Percentiles rank a stretch among this genome's conserved stretches.
These are phyloP conservation scores for Ilyonectria mors-panacis DNA, from an alignment of 2,329 filamentous ascomycete species.

Conservation along the genomic window DNA sequence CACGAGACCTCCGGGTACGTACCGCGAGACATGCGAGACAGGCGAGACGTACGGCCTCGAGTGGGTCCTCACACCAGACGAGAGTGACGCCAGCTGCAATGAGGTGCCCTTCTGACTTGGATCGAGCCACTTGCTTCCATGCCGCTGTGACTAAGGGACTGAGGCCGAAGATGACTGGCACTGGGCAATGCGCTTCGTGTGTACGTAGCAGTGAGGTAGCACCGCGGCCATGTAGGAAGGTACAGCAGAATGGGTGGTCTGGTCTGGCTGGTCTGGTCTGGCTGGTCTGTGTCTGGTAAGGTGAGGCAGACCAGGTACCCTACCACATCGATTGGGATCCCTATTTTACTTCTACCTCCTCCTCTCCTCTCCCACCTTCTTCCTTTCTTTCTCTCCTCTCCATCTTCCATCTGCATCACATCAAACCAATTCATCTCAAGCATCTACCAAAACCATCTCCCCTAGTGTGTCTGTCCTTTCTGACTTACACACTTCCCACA, in stretches of 20 bases:
- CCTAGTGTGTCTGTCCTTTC: conserved; percentile 32
- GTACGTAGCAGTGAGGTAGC: not conserved
- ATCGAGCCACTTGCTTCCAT: conserved; percentile 36
- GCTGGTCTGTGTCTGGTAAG: not conserved
- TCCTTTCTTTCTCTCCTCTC: conserved; percentile 43
- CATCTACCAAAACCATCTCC: conserved; percentile 28
- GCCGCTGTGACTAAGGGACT: conserved; percentile 15
- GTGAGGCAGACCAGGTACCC: conserved; percentile 18
- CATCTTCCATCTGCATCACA: conserved; percentile 41
- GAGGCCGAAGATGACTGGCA: conserved; percentile 9
- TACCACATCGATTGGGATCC: conserved; percentile 28
- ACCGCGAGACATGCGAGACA: conserved; percentile 29
- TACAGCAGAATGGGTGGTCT: not conserved
- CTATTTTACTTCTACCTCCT: conserved; percentile 44
- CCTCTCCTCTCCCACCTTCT: conserved; percentile 41
- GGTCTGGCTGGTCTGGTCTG: not conserved
- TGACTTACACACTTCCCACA: conserved; percentile 29
- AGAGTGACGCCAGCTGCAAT: conserved; percentile 35
- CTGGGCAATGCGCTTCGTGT: not conserved
- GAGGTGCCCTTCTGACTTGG: conserved; percentile 39
- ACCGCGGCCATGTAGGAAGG: not conserved
- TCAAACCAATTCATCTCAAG: conserved; percentile 40
- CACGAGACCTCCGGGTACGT: conserved; percentile 35
- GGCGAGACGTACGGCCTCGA: conserved; percentile 34
- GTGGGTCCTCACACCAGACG: conserved; percentile 43